Evolutionary conservation across 73 alveolate species (phyloP), one percentile per base, ranked within the genome.

Genomic region (Paramecium octaurelia): DNA sequence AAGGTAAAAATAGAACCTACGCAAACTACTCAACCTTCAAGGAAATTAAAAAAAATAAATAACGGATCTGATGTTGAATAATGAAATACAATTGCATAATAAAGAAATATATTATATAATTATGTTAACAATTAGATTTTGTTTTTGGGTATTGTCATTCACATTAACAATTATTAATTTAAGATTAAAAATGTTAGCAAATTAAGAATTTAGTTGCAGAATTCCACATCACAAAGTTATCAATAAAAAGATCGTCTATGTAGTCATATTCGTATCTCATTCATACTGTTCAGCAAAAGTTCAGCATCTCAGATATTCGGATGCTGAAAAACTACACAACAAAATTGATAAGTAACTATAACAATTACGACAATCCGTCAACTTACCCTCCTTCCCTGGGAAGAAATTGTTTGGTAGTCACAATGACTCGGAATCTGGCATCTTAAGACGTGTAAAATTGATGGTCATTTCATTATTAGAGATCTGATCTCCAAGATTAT

Each of bases 401-500:
- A 80, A 80, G 44, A 80, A 80, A 46, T 46, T 80, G 9, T 80
- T 80, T 80, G 91, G 91, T 7, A 80, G 91, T 46, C 91, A 80
- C 18, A 80, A 80, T 35, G 75, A 80, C 27, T 43, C 91, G 1
- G 73, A 23, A 31, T 42, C 48, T 14, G 91, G 91, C 12, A 80
- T 80, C n/a, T 43, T 44, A 24, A 21, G 73, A 23, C 48, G 91
- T 20, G 91, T 80, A 80, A 14, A 14, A 9, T 44, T 3, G 6
- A 12, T 80, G 10, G 12, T 20, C 11, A n/a, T 18, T 54, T n/a
- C 14, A 54, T 18, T 31, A 42, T 20, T 80, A 80, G 91, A 80
- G 57, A 80, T 44, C 43, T 24, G 91, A 80, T 31, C 57, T 80
- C 21, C 24, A 80, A 35, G 75, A 42, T 80, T 80, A 80, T 35